These are phyloP conservation scores for Epichloe sylvatica DNA, from an alignment of 2,329 filamentous ascomycete species.

Conservation along the genomic window DNA sequence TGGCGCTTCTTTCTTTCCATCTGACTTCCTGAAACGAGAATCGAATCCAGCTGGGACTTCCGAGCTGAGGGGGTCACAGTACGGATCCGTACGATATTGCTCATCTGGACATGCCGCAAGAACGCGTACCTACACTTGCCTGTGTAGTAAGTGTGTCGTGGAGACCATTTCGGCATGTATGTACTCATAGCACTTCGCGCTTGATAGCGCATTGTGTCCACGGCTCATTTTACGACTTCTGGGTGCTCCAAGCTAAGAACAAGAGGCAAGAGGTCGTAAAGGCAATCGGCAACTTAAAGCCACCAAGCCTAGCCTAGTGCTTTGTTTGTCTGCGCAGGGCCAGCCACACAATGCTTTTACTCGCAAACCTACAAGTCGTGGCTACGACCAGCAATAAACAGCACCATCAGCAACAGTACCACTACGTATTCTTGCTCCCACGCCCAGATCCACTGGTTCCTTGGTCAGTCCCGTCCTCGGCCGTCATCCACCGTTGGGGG, in stretches of 20 bases:
- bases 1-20: slow-evolving; percentile 19
- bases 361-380: background rate
- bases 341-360: background rate
- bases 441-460: slow-evolving; percentile 7
- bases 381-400: no score
- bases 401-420: background rate
- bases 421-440: background rate
- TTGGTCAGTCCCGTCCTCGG: slow-evolving; percentile 4
- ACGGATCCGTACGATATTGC: background rate
- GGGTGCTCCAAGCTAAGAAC: no score
- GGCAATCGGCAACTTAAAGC: background rate
- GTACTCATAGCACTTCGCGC: background rate
- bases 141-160: background rate
- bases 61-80: slow-evolving; percentile 1
- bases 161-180: background rate
- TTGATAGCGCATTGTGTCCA: no score
- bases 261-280: background rate
- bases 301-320: background rate
- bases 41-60: slow-evolving; percentile 5
- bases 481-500: slow-evolving; percentile 6
- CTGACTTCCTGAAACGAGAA: slow-evolving; percentile 14
- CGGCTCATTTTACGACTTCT: no score
- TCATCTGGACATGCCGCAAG: background rate
- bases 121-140: background rate
- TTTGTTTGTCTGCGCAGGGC: background rate